phyloP scores from a whole-genome alignment of 805 yeast genomes.

The Saccharomycodes ludwigii region DNA sequence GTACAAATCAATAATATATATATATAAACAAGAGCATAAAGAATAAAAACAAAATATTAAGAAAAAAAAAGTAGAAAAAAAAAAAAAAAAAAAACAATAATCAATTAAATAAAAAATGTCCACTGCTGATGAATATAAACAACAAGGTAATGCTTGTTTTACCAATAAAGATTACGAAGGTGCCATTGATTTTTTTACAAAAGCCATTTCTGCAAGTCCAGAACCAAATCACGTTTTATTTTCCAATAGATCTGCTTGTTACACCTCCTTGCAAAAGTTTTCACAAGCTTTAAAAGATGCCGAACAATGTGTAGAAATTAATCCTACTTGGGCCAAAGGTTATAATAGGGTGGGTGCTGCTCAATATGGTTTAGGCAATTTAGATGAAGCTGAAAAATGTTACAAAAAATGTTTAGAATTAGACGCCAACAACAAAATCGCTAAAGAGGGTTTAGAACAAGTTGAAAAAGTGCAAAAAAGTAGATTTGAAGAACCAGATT shows the following conservation, averaged over 20 bases:
- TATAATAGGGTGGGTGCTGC: conserved; percentile 92
- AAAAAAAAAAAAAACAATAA: background rate
- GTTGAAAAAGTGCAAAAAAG: conserved; percentile 49
- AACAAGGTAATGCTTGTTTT: conserved; percentile 87
- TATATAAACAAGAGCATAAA: too few species aligned
- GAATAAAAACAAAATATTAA: background rate
- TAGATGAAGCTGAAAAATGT: conserved; percentile 58
- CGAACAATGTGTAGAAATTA: conserved; percentile 64
- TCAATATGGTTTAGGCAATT: conserved; percentile 69
- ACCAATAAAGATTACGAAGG: conserved; percentile 70
- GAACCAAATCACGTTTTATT: conserved; percentile 83
- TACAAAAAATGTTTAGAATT: conserved; percentile 72
- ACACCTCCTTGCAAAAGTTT: conserved; percentile 69
- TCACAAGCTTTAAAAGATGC: conserved; percentile 75
- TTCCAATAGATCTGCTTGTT: conserved; percentile 89
- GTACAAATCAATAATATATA: too few species aligned
- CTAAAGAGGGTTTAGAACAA: conserved; percentile 65
- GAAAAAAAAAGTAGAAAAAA: background rate
- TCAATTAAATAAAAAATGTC: background rate
- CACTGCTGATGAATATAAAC: conserved; percentile 68
- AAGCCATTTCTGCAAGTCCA: conserved; percentile 77
- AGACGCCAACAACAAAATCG: conserved; percentile 76
- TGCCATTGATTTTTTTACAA: conserved; percentile 71
- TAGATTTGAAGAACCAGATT: conserved; percentile 44
- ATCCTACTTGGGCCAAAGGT: conserved; percentile 90